Evolutionary conservation across 768 basidiomycete genomes (phyloP), one percentile per base, ranked within the genome.

Genomic region (Tylopilus plumbeoviolaceoides): DNA sequence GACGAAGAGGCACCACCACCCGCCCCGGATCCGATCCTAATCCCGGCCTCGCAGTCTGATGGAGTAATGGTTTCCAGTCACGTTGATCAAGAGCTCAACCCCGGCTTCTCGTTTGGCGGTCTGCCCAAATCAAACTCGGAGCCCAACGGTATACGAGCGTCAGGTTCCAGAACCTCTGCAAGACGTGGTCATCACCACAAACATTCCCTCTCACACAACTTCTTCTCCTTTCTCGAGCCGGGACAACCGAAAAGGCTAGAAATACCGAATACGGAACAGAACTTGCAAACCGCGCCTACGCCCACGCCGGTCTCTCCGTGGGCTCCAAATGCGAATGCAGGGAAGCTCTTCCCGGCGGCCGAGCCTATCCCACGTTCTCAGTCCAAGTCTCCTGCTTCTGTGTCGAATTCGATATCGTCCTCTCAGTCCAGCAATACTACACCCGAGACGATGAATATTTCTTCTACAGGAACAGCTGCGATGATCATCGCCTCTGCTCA

Each of bases 211-310:
- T 95, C 93, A 1, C 93, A 97, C 67, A 92, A 91, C 62, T 94
- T 97, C 71, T 95, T 95, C 71, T 93, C 92, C 0, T 97, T 97
- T 65, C 84, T 98, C 40, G 92, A 95, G 59, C 92, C 92, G 1
- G 84, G 83, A 8, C 59, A 54, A 42, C 39, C 18, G 10, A 49
- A 23, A 10, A 35, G 38, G 2, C 31, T 57, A 14, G 35, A 54
- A 25, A 46, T 55, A n/a, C 25, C 59, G 59, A 44, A 45, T 56
- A 58, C 55, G 44, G 42, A 54, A 57, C 48, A 68, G n/a, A 73
- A 78, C 27, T 62, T 84, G 20, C 80, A 80, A 49, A 81, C 82
- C 0, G 73, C 78, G 55, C 83, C 84, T 0, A 80, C 84, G 2
- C 81, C 81, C 0, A 76, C 70, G 3, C 87, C 85, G 0, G 60